Evolutionary conservation across 2,329 filamentous ascomycete species (phyloP), one percentile per base, ranked within the genome.

Genomic region (Exophiala sideris): DNA sequence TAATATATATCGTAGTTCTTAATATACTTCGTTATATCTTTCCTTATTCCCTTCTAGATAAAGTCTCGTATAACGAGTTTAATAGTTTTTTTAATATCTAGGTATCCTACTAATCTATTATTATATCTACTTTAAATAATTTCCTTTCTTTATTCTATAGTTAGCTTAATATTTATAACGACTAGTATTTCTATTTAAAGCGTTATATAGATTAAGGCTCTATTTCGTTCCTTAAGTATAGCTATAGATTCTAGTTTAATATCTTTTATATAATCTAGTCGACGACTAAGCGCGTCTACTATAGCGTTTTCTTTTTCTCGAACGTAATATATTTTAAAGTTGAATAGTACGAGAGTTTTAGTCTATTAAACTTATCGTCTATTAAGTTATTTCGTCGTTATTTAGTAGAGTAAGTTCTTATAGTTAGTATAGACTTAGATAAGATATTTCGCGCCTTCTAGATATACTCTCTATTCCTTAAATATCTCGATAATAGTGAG

Each of bases 331-430:
- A 56, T 58, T 33, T 55, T 40, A 41, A 56, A 56, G 12, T 55
- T 58, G 50, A 56, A 56, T 46, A 45, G 14, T 39, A 34, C 14
- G 12, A 29, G 10, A 34, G 54, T 50, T 56, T 47, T 42, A 35
- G 14, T 45, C 54, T 48, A 44, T 58, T 49, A 32, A 52, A 34
- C 11, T 45, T 45, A 48, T 45, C 36, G 21, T 47, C 51, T 48
- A 44, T 58, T 49, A 32, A 52, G 36, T 10, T 11, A 40, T 40
- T 40, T 40, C 16, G 35, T 45, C 18, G 50, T 50, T 18, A 42
- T 61, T 35, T 50, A 62, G 38, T 62, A 54, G 9, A 44, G n/a
- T 33, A 63, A 38, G 34, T 54, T 63, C 29, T 55, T 57, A 54
- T 60, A 52, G 46, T 63, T 21, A 10, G 20, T 48, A 33, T 54